phyloP scores from a whole-genome alignment of 2,329 filamentous ascomycete species.

The Fusarium floridanum region DNA sequence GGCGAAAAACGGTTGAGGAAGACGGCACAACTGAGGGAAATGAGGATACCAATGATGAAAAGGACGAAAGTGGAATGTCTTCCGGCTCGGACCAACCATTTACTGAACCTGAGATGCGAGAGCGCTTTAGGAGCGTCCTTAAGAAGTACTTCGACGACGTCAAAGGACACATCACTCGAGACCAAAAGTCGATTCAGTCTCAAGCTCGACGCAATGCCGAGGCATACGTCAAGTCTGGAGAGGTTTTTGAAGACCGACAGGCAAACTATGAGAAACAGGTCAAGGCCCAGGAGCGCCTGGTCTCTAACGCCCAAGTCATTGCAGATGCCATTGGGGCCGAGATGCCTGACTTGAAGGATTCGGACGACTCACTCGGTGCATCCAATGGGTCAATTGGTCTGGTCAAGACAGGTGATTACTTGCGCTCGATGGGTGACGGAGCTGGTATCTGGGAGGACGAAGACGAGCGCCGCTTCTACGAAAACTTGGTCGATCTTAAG shows the following conservation, averaged over 20 bases:
- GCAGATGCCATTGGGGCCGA: slow-evolving; percentile 90
- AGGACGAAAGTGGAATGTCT: slow-evolving; percentile 34
- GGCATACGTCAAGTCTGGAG: slow-evolving; percentile 97
- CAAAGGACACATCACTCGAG: slow-evolving; percentile 86
- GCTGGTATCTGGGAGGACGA: slow-evolving; percentile 99
- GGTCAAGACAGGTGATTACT: slow-evolving; percentile 92
- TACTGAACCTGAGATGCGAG: slow-evolving; percentile 80
- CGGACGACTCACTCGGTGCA: slow-evolving; percentile 75
- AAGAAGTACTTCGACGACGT: slow-evolving; percentile 93
- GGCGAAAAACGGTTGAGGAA: slow-evolving; percentile 86
- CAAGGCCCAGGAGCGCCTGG: slow-evolving; percentile 90
- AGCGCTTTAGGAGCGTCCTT: slow-evolving; percentile 88
- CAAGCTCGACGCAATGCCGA: slow-evolving; percentile 97
- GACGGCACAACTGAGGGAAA: slow-evolving; percentile 73
- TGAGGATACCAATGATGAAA: slow-evolving; percentile 57
- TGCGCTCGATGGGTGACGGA: slow-evolving; percentile 89
- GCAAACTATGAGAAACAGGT: slow-evolving; percentile 94
- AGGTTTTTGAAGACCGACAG: slow-evolving; percentile 97
- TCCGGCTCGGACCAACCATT: slow-evolving; percentile 77
- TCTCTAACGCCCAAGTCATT: slow-evolving; percentile 90
- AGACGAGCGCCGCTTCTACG: slow-evolving; percentile 97
- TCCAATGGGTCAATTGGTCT: slow-evolving; percentile 87
- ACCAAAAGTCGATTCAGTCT: slow-evolving; percentile 87
- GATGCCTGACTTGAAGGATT: slow-evolving; percentile 93
- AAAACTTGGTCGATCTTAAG: slow-evolving; percentile 94